Evolutionary conservation across 2,329 filamentous ascomycete genomes (phyloP), one percentile per base, ranked within the genome.

Genomic region (Davidsoniella australis): DNA sequence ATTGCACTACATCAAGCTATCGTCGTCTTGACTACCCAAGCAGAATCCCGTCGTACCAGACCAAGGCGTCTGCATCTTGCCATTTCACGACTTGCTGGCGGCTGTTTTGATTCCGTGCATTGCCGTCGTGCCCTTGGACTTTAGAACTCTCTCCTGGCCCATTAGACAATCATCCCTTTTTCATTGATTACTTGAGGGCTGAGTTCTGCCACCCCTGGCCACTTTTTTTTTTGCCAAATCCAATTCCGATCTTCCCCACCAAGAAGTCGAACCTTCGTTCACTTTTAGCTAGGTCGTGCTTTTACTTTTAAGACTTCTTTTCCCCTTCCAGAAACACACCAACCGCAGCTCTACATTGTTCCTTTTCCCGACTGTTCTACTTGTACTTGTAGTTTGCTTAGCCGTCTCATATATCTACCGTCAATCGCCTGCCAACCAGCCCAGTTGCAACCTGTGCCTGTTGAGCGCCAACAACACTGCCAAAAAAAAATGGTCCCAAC

Each of bases 251-350:
- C 10, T 16, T 48, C 26, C 38, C 37, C 45, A 38, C 23, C 39
- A 39, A 40, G 37, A 47, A 29, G 39, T 41, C 37, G 9, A 48
- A 48, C 14, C 38, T 41, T 29, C 36, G 16, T 18, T 10, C 20
- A 16, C 33, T 20, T 38, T 47, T 14, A 23, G 38, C 17, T 42
- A 24, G 38, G 26, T n/a, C 37, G 33, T 48, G 23, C 18, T 41
- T 33, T 41, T 48, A 20, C 33, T n/a, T 24, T 40, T 40, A 38
- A 26, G 17, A 20, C 24, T 48, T 48, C 46, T 39, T 39, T 41
- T 41, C 23, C 45, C 39, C 46, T 48, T 48, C 46, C 46, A 48
- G 46, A 48, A 48, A 26, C 24, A 17, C 39, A 8, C 46, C 4
- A 4, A 12, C 17, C 17, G 24, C 7, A 24, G 18, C 20, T 47